phyloP scores from a whole-genome alignment of 371 early-diverging fungal species.

The Zychaea mexicana region DNA sequence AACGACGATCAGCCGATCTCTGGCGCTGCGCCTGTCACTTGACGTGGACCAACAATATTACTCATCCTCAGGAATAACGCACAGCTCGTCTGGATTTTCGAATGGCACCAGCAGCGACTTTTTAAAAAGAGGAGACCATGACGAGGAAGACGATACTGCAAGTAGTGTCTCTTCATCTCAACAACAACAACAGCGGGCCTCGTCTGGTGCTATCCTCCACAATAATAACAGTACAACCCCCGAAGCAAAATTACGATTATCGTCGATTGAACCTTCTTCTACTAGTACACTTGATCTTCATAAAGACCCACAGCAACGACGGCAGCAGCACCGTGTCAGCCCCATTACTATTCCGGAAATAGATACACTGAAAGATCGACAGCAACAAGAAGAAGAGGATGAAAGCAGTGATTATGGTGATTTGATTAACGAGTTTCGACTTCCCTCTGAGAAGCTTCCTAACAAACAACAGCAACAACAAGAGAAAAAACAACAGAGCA shows the following conservation, averaged over 20 bases:
- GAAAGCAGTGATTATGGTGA: conserved; percentile 10
- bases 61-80: background rate
- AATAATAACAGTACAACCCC: background rate
- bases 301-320: conserved; percentile 1
- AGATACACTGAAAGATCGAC: background rate
- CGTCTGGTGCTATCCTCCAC: background rate
- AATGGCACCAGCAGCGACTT: conserved; percentile 13
- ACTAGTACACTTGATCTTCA: background rate
- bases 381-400: conserved; percentile 9
- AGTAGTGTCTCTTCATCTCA: background rate
- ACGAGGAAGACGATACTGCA: conserved; percentile 6
- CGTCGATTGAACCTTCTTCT: conserved; percentile 10
- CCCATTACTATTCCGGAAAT: background rate
- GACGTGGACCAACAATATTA: conserved; percentile 35
- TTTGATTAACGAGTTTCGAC: conserved; percentile 13
- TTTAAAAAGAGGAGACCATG: conserved; percentile 4
- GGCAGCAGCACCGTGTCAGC: background rate
- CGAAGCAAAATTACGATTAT: conserved; percentile 3
- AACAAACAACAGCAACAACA: background rate
- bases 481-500: background rate
- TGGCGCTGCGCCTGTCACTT: conserved; percentile 33
- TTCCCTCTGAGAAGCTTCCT: conserved; percentile 10
- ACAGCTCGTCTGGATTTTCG: conserved; percentile 3
- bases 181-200: background rate
- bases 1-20: conserved; percentile 12